Evolutionary conservation across 225 moss, liverwort and hornwort species (phyloP), one percentile per base, ranked within the genome.

Genomic region (Takakia lepidozioides): DNA sequence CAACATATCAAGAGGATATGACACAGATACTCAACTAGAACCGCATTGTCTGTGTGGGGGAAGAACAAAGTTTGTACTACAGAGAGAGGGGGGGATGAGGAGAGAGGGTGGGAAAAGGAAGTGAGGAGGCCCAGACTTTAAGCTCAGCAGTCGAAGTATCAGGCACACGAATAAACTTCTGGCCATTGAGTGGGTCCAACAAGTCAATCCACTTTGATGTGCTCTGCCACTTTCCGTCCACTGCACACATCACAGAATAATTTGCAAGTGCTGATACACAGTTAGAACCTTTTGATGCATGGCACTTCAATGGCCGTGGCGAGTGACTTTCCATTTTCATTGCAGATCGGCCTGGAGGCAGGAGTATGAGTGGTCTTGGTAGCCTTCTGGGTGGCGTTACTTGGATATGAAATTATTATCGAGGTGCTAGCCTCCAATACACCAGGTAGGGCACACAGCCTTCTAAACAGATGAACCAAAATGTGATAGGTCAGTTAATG

Each of bases 181-280:
- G 58, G 28, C 98, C 98, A 52, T 91, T 99, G 22, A 99, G 69
- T 51, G 98, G 98, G 50, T 99, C 98, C 37, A 74, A 51, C 42
- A 99, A 19, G 47, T 83, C 61, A 45, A 81, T 76, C 47, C 78
- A 99, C 17, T 74, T 68, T 11, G 81, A 75, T 16, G 91, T 60
- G 26, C 62, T 69, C 38, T 70, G 70, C 98, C 98, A 99, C 60
- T 81, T 70, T 44, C 98, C 87, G 48, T 66, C 58, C 43, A 98
- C 95, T 95, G 62, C 44, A 53, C 49, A 62, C 49, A 63, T 40
- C 63, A 59, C 51, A 56, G 26, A 10, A 51, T 29, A 17, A 43
- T 42, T 51, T 16, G 25, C n/a, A 29, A 8, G 28, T 50, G 5
- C 26, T 18, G 18, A 27, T 4, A 24, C 14, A 4, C 48, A 27